phyloP scores from a whole-genome alignment of 1,139 yeast species.

The Nematodospora anomalae region DNA sequence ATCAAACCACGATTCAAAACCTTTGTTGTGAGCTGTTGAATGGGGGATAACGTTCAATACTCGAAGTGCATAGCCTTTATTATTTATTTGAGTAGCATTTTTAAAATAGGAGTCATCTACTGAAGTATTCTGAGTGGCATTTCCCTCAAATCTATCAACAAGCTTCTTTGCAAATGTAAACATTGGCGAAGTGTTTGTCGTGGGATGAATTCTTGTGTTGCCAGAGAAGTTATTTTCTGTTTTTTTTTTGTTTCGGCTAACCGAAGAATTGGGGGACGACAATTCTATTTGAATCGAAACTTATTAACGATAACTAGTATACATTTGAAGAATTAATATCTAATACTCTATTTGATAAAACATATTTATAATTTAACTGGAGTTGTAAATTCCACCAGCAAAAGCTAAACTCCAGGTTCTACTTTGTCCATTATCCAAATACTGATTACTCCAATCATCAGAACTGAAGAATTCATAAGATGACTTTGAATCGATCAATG shows the following conservation, averaged over 20 bases:
- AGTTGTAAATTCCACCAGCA: slow-evolving; percentile 63
- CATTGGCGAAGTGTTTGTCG: slow-evolving; percentile 48
- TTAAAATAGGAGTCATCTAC: slow-evolving; percentile 55
- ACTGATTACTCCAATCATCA: slow-evolving; percentile 19
- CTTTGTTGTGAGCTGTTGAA: slow-evolving; percentile 36
- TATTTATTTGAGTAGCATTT: slow-evolving; percentile 38
- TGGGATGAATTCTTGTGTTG: no score
- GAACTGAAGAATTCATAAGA: slow-evolving; percentile 71
- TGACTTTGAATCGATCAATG: slow-evolving; percentile 65
- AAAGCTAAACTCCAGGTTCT: slow-evolving; percentile 87
- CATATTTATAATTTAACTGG: no score
- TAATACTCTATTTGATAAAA: no score
- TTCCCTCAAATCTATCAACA: slow-evolving; percentile 71
- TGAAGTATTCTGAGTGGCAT: slow-evolving; percentile 27
- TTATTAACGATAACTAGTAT: no score
- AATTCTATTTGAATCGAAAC: no score
- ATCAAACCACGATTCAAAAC: slow-evolving; percentile 83
- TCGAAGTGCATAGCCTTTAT: slow-evolving; percentile 45
- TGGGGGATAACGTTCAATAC: slow-evolving; percentile 43
- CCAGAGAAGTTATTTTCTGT: no score
- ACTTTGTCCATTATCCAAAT: slow-evolving; percentile 87
- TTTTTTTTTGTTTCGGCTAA: no score
- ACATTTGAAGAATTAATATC: no score
- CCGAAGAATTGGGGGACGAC: no score
- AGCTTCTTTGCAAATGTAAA: slow-evolving; percentile 85